Evolutionary conservation across 1,284 basidiomycete species (phyloP).

Genomic region (Ceratobasidium sp.): DNA sequence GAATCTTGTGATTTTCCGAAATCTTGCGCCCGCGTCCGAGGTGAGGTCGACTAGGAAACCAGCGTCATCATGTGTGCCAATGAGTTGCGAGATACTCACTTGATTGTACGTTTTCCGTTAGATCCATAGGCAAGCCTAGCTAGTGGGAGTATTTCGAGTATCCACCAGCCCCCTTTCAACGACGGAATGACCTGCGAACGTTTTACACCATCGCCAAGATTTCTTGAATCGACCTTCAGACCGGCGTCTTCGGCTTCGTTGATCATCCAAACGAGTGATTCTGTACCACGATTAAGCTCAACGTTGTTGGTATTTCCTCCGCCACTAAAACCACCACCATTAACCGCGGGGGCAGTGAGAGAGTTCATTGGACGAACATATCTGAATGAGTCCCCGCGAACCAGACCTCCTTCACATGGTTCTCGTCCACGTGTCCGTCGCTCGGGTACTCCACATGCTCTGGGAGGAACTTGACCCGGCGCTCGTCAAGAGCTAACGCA

Average conservation of each 20-base stretch:
- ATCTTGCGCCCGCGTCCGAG: neutral
- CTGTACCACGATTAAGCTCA: constrained; percentile 27
- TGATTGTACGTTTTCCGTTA: neutral
- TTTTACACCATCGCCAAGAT: constrained; percentile 3
- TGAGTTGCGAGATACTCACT: neutral
- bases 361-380: constrained; percentile 49
- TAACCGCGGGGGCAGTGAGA: neutral
- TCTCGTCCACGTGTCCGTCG: constrained; percentile 41
- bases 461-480: constrained; percentile 55
- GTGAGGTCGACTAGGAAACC: neutral
- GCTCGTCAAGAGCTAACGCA: constrained; percentile 56
- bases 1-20: neutral
- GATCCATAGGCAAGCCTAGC: neutral
- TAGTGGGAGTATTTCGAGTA: neutral
- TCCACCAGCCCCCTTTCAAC: neutral
- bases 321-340: constrained; percentile 39
- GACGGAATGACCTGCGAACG: neutral
- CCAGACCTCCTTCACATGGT: constrained; percentile 51
- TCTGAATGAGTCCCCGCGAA: constrained; percentile 53
- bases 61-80: no score
- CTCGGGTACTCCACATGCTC: constrained; percentile 49
- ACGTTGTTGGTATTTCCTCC: constrained; percentile 46
- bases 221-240: neutral
- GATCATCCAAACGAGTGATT: constrained; percentile 47
- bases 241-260: constrained; percentile 42